Percentiles rank a stretch among this genome's conserved stretches.
Evolutionary conservation across 768 basidiomycete species (phyloP).

Genomic region (Tricholoma matsutake): DNA sequence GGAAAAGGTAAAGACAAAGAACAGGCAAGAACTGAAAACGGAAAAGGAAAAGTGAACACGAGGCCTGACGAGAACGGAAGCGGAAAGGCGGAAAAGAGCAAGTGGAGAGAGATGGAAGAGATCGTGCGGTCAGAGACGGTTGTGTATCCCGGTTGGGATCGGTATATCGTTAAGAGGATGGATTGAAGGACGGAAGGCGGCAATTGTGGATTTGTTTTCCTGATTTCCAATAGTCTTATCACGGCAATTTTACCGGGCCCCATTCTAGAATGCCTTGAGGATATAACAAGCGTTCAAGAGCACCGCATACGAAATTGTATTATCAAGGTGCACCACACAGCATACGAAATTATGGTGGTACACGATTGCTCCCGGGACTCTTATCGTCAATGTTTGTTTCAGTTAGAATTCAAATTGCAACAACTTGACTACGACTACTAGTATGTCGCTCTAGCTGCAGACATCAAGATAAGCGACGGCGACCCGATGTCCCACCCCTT

Average conservation of each 20-base stretch:
- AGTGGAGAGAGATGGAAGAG: slow-evolving; percentile 24
- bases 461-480: background rate
- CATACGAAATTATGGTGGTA: too few relatives aligned
- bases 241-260: background rate
- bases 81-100: slow-evolving; percentile 27
- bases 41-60: slow-evolving; percentile 24
- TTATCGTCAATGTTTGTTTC: background rate
- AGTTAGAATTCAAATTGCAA: too few relatives aligned
- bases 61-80: slow-evolving; percentile 7
- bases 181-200: slow-evolving; percentile 15
- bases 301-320: too few relatives aligned
- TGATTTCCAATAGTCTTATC: background rate
- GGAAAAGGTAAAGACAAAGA: slow-evolving; percentile 27
- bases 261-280: too few relatives aligned
- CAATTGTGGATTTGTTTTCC: too few relatives aligned
- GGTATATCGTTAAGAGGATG: slow-evolving; percentile 49
- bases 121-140: slow-evolving; percentile 44
- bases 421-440: too few relatives aligned
- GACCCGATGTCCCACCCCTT: background rate
- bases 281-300: too few relatives aligned
- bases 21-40: background rate
- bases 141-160: slow-evolving; percentile 62
- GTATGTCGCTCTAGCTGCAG: background rate
- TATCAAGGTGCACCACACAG: too few relatives aligned
- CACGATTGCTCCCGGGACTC: too few relatives aligned